A percentile compares a stretch with the other conserved stretches of the same genome.
phyloP scores from a whole-genome alignment of 176 grass and related monocot species.

The Oryza coarctata region DNA sequence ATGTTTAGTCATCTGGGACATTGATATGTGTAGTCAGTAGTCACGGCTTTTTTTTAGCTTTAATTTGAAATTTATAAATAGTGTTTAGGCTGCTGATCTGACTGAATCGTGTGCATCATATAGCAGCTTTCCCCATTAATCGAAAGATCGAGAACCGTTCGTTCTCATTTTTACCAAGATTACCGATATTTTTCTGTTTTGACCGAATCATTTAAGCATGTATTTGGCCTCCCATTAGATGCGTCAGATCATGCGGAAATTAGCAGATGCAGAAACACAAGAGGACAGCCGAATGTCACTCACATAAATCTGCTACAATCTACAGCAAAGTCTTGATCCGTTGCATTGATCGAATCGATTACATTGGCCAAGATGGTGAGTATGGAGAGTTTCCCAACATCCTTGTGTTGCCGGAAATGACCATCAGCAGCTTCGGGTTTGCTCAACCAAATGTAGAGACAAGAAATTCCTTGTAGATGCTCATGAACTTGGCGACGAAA shows the following conservation, averaged over 20 bases:
- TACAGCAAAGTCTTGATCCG: not conserved
- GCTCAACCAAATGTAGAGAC: constrained; percentile 83
- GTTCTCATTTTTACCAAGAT: not conserved
- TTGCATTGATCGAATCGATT: not conserved
- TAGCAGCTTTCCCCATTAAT: not conserved
- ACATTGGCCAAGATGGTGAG: not conserved
- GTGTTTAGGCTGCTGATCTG: not conserved
- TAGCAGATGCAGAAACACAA: not conserved
- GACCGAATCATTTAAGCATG: not conserved
- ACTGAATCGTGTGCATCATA: not conserved
- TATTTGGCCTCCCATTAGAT: not conserved
- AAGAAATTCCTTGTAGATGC: constrained; percentile 94
- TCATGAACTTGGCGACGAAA: constrained; percentile 99
- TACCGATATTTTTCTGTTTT: not conserved
- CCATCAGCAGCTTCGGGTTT: not conserved
- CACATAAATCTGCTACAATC: constrained; percentile 15
- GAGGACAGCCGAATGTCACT: not conserved
- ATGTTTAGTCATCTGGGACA: not conserved
- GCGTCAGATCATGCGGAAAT: too few species aligned
- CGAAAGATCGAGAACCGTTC: not conserved
- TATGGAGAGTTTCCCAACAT: not conserved
- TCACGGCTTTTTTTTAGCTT: not conserved
- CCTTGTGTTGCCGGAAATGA: not conserved
- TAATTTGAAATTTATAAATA: not conserved
- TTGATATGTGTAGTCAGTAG: not conserved